A percentile compares a stretch with the other conserved stretches of the same genome.
Evolutionary conservation across 805 yeast genomes (phyloP).

Genomic region (Candida sphagnicola): DNA sequence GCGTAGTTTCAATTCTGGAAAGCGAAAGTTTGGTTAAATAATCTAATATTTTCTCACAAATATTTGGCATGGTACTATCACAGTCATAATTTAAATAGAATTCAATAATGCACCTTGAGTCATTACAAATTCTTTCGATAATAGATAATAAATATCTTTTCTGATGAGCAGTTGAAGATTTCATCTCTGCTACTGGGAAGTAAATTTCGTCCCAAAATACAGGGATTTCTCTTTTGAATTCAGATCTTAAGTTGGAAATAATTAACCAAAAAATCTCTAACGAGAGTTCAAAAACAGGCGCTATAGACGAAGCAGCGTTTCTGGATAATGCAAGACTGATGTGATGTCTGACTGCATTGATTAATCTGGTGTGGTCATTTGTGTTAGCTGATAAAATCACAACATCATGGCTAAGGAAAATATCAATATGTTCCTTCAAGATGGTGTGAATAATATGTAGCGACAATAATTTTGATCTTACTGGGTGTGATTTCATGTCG

Average conservation of each 20-base stretch:
- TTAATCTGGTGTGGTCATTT: constrained; percentile 55
- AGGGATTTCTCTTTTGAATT: constrained; percentile 89
- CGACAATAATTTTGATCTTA: constrained; percentile 86
- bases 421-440: constrained; percentile 77
- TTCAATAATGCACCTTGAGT: constrained; percentile 88
- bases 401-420: constrained; percentile 61
- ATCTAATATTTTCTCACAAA: constrained; percentile 80
- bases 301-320: constrained; percentile 87
- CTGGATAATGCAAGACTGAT: constrained; percentile 78
- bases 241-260: constrained; percentile 75
- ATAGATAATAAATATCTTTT: constrained; percentile 80
- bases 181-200: constrained; percentile 90
- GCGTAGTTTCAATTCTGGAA: constrained; percentile 66
- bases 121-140: constrained; percentile 78
- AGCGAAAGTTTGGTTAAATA: constrained; percentile 70
- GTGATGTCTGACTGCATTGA: constrained; percentile 81
- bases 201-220: constrained; percentile 91
- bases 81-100: constrained; percentile 95
- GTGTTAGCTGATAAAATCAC: constrained; percentile 47
- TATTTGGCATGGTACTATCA: constrained; percentile 73
- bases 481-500: constrained; percentile 87
- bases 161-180: constrained; percentile 88
- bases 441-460: constrained; percentile 85
- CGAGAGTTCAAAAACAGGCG: constrained; percentile 89
- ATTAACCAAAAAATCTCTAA: constrained; percentile 92